Conservation (phyloP, 257 asterid genomes). For the Nicotiana paniculata region DNA sequence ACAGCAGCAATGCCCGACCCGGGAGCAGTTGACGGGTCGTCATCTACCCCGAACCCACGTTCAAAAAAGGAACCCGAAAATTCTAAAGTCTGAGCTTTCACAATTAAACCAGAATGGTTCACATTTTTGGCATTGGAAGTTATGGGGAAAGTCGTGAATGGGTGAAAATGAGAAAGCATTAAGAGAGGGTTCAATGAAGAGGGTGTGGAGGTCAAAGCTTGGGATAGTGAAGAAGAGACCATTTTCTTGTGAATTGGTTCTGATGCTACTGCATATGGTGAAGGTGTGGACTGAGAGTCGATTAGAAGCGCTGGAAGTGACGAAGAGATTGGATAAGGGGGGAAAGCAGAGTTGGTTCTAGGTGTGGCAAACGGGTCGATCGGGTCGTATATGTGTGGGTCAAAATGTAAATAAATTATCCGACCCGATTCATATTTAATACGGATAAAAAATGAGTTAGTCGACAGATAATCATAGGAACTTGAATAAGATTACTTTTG, state of each 20-base stretch:
- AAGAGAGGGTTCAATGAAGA: neutral
- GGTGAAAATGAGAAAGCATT: neutral
- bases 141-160: neutral
- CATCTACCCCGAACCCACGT: constrained; percentile 48
- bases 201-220: neutral
- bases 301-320: neutral
- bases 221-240: neutral
- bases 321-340: neutral
- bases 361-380: no score
- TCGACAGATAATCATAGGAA: no score
- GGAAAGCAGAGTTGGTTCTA: no score
- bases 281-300: neutral
- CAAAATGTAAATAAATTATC: no score
- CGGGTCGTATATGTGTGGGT: no score
- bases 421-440: no score
- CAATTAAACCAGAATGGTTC: neutral
- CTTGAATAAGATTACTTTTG: no score
- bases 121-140: neutral
- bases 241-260: neutral
- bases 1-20: constrained; percentile 47
- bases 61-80: constrained; percentile 51
- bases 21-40: constrained; percentile 32
- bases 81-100: constrained; percentile 29
- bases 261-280: neutral
- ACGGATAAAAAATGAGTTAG: no score